Evolutionary conservation across 179 eudicot species (phyloP), one percentile per base, ranked within the genome.

Genomic region (Carnegiea gigantea): DNA sequence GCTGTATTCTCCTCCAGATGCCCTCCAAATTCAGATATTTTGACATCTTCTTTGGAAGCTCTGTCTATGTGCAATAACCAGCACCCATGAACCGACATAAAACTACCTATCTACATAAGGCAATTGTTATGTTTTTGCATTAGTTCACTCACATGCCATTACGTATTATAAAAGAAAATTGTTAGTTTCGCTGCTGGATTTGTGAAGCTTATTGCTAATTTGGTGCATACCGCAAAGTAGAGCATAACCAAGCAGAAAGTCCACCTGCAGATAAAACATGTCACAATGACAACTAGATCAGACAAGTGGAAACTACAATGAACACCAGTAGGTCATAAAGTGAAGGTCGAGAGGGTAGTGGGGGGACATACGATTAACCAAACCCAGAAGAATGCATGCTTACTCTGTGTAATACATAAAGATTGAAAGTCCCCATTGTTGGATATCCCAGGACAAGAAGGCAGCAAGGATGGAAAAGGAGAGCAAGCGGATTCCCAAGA

Each of bases 1-100:
- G 77, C 4, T 38, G 40, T 38, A 30, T 9, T 84, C 9, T 62
- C 81, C 82, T 75, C 81, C 13, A 80, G 64, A 57, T 82, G 84
- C 46, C 77, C 81, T 21, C 82, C 84, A 73, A 75, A 46, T 21
- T 81, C 82, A n/a, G 71, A 64, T 36, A 79, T 82, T 48, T 82
- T 83, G 30, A 73, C 75, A 62, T 64, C 75, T 68, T 67, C 83
- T 74, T 44, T 43, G n/a, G 59, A 24, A 76, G 82, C 75, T 53
- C 79, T 83, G 26, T 77, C 81, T 30, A 53, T 80, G 73, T 87
- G 79, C 74, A 87, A 77, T 51, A 82, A 75, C 88, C 91, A 87
- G 85, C 98, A 94, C 40, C 95, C 95, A 62, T 86, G 89, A 51
- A 89, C 93, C 44, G 98, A 94, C n/a, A 90, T 77, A 60, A 86